These are phyloP conservation scores for Acidiella bohemica DNA, from an alignment of 495 filamentous ascomycete species.

Conservation along the genomic window DNA sequence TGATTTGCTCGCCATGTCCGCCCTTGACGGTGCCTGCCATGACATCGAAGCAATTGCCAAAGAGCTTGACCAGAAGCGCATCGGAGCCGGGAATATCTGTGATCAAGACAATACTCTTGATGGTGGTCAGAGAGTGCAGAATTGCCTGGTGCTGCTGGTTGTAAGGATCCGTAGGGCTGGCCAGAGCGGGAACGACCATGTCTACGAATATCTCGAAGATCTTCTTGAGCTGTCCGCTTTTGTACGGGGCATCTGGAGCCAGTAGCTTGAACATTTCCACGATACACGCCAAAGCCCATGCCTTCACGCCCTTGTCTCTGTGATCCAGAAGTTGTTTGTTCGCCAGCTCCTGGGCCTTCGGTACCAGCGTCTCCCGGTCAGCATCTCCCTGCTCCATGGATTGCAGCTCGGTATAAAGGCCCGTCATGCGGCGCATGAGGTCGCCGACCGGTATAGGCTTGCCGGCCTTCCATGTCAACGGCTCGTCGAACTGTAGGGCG, in stretches of 20 bases:
- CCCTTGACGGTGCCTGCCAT: slow-evolving; percentile 64
- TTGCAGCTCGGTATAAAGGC: slow-evolving; percentile 68
- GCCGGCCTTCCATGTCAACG: slow-evolving; percentile 83
- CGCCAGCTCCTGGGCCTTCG: slow-evolving; percentile 80
- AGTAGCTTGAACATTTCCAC: slow-evolving; percentile 90
- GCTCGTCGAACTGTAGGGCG: slow-evolving; percentile 62
- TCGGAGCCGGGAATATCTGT: slow-evolving; percentile 78
- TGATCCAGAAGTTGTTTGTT: slow-evolving; percentile 70
- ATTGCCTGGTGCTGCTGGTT: slow-evolving; percentile 87
- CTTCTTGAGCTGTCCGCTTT: slow-evolving; percentile 79
- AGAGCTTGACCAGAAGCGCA: slow-evolving; percentile 61
- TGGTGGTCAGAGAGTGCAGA: slow-evolving; percentile 71
- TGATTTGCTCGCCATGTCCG: slow-evolving; percentile 60
- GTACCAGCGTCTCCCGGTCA: slow-evolving; percentile 62
- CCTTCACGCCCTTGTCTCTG: slow-evolving; percentile 84
- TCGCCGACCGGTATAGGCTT: slow-evolving; percentile 73
- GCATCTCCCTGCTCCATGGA: slow-evolving; percentile 79
- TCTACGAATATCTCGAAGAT: slow-evolving; percentile 82
- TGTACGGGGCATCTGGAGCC: slow-evolving; percentile 93
- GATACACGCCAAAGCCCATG: slow-evolving; percentile 75
- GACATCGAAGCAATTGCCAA: slow-evolving; percentile 81
- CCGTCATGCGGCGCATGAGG: slow-evolving; percentile 65
- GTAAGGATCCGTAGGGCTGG: slow-evolving; percentile 79
- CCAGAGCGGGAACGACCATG: slow-evolving; percentile 68
- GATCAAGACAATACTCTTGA: slow-evolving; percentile 88